These are phyloP conservation scores for Aschersonia sp. DNA, from an alignment of 2,329 filamentous ascomycete genomes.

Conservation along the genomic window DNA sequence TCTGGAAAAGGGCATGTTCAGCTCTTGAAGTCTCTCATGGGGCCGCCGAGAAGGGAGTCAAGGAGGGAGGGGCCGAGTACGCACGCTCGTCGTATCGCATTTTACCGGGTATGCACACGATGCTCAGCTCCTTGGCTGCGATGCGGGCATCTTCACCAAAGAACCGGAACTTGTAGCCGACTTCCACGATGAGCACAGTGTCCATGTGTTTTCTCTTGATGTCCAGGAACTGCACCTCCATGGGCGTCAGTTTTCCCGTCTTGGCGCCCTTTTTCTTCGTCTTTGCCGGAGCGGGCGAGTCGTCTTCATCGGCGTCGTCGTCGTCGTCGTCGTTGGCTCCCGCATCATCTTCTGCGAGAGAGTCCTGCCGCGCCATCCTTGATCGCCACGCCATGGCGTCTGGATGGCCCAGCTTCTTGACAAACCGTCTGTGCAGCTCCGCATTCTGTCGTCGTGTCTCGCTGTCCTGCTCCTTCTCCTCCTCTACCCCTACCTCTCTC, in stretches of 20 bases:
- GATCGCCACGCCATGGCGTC: conserved; percentile 62
- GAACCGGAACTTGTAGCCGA: conserved; percentile 96
- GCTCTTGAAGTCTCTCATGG: background rate
- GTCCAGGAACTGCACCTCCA: conserved; percentile 86
- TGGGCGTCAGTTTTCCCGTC: conserved; percentile 71
- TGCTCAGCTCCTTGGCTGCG: conserved; percentile 80
- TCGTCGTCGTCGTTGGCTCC: conserved; percentile 35
- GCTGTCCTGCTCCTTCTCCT: conserved; percentile 23
- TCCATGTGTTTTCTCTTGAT: conserved; percentile 89
- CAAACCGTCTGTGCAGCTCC: conserved; percentile 67
- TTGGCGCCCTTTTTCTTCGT: conserved; percentile 55
- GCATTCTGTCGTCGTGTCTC: conserved; percentile 41
- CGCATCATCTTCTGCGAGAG: conserved; percentile 31
- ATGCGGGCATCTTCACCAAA: conserved; percentile 88
- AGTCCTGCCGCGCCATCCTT: conserved; percentile 39
- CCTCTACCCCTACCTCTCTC: conserved; percentile 5
- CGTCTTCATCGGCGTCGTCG: conserved; percentile 43
- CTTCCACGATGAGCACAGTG: conserved; percentile 80
- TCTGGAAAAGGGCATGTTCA: conserved; percentile 25
- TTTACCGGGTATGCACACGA: conserved; percentile 94
- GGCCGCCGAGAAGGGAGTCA: too few species aligned
- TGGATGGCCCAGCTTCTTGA: conserved; percentile 76
- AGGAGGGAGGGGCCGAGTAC: conserved; percentile 10
- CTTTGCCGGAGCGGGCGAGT: conserved; percentile 31
- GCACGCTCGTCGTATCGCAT: conserved; percentile 80